A percentile compares a stretch with the other conserved stretches of the same genome.
Conservation (phyloP, 2,329 filamentous ascomycete genomes). For the Microcera coccophila region DNA sequence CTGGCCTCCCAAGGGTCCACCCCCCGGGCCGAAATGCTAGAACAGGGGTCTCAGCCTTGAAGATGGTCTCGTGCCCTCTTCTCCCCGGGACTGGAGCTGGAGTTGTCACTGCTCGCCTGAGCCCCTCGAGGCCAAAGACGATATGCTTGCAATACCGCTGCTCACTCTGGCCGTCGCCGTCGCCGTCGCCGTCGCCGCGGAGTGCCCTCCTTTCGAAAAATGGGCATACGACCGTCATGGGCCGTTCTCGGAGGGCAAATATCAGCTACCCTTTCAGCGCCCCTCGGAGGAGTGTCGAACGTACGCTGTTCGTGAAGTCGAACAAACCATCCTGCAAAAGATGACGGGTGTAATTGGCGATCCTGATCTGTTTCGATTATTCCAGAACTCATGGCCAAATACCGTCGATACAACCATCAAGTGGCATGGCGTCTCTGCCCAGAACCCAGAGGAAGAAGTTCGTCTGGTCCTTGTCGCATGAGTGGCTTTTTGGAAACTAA, state of each 20-base stretch:
- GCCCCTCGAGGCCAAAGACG: too few relatives aligned
- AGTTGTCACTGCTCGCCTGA: too few relatives aligned
- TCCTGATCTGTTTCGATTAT: conserved; percentile 68
- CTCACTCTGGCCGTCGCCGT: conserved; percentile 4
- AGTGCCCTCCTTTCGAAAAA: conserved; percentile 35
- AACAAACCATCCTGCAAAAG: conserved; percentile 63
- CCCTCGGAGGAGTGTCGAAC: conserved; percentile 74
- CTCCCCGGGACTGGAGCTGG: too few relatives aligned
- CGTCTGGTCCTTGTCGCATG: neutral
- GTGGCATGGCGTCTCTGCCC: conserved; percentile 60
- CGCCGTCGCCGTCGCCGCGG: conserved; percentile 20
- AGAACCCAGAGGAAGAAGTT: conserved; percentile 57
- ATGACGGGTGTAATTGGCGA: conserved; percentile 69
- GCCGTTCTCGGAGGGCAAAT: conserved; percentile 72
- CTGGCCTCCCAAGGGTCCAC: too few relatives aligned
- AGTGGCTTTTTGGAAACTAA: neutral
- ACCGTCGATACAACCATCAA: conserved; percentile 69
- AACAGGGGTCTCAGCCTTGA: too few relatives aligned
- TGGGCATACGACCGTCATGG: conserved; percentile 47
- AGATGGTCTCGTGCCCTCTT: too few relatives aligned
- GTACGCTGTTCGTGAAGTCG: conserved; percentile 72
- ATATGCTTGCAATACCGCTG: too few relatives aligned
- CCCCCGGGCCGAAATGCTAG: too few relatives aligned
- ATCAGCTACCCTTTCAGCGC: conserved; percentile 75
- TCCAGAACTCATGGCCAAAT: conserved; percentile 70